phyloP scores from a whole-genome alignment of 495 filamentous ascomycete species.

The Penicillium arizonense region DNA sequence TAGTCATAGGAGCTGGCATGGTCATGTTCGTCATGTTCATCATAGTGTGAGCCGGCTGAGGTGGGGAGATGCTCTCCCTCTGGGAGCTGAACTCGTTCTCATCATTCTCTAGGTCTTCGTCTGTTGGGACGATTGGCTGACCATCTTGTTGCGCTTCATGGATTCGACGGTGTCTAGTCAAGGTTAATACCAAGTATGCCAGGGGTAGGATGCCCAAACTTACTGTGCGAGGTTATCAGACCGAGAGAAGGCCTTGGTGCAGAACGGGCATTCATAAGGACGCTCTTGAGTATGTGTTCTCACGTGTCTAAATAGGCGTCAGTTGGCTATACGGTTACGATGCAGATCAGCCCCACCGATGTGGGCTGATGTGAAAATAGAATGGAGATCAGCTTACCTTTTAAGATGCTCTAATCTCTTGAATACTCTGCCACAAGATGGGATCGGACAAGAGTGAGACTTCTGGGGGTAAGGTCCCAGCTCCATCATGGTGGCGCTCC shows the following conservation, averaged over 20 bases:
- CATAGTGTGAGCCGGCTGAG: slow-evolving; percentile 35
- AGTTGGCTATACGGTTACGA: slow-evolving; percentile 51
- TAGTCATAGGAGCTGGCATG: slow-evolving; percentile 38
- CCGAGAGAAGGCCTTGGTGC: slow-evolving; percentile 97
- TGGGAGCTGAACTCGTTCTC: slow-evolving; percentile 71
- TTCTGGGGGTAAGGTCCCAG: slow-evolving; percentile 95
- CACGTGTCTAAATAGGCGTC: slow-evolving; percentile 75
- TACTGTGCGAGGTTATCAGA: slow-evolving; percentile 99
- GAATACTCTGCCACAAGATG: slow-evolving; percentile 93
- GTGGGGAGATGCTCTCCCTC: slow-evolving; percentile 67
- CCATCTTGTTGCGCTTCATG: slow-evolving; percentile 81
- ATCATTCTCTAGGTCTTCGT: slow-evolving; percentile 76
- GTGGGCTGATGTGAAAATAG: slow-evolving; percentile 19
- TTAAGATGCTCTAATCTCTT: slow-evolving; percentile 99
- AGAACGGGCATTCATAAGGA: slow-evolving; percentile 94
- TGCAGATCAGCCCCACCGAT: slow-evolving; percentile 22
- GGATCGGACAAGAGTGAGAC: slow-evolving; percentile 98
- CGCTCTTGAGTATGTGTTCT: slow-evolving; percentile 99
- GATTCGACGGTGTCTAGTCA: slow-evolving; percentile 82
- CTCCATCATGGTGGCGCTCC: slow-evolving; percentile 96
- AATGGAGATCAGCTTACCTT: slow-evolving; percentile 65
- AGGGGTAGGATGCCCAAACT: slow-evolving; percentile 29
- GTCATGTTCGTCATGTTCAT: slow-evolving; percentile 38
- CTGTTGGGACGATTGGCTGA: slow-evolving; percentile 54
- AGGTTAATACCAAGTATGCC: slow-evolving; percentile 6